Conservation (phyloP, 2,329 filamentous ascomycete genomes). For the Lecanicillium sp. region DNA sequence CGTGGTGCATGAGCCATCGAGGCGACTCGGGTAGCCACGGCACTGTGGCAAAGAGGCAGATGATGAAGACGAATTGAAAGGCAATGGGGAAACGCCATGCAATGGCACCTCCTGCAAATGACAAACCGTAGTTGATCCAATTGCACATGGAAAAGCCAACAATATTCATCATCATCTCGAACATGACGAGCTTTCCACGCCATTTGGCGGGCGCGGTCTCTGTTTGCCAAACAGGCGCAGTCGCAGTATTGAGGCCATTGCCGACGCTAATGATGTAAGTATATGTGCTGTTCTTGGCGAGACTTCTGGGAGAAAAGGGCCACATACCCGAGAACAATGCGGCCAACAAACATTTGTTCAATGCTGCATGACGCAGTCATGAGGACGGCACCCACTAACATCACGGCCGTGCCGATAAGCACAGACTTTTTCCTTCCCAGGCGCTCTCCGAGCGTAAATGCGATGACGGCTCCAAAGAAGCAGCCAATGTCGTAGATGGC, state of each 20-base stretch:
- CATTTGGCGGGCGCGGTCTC: slow-evolving; percentile 25
- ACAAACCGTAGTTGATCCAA: slow-evolving; percentile 33
- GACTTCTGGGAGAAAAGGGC: background rate
- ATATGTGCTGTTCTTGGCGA: background rate
- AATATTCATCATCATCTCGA: slow-evolving; percentile 24
- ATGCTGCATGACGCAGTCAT: slow-evolving; percentile 10
- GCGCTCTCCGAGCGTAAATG: slow-evolving; percentile 31
- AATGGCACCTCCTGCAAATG: slow-evolving; percentile 23
- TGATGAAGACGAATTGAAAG: slow-evolving; percentile 35
- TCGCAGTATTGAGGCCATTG: slow-evolving; percentile 33
- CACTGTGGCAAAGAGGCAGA: slow-evolving; percentile 20
- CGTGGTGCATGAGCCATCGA: slow-evolving; percentile 23
- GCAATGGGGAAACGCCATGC: slow-evolving; percentile 38
- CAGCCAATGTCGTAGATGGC: slow-evolving; percentile 45
- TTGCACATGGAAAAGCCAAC: slow-evolving; percentile 25
- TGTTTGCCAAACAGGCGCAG: slow-evolving; percentile 28
- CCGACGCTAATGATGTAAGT: slow-evolving; percentile 26
- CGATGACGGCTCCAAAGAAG: slow-evolving; percentile 37
- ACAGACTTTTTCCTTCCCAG: slow-evolving; percentile 33
- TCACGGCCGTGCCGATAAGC: slow-evolving; percentile 5
- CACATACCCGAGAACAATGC: slow-evolving; percentile 12
- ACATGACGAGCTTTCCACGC: slow-evolving; percentile 23
- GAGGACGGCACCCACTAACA: slow-evolving; percentile 9
- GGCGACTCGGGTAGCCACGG: slow-evolving; percentile 24
- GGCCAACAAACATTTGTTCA: slow-evolving; percentile 20